These are phyloP conservation scores for Phycomyces blakesleeanus DNA, from an alignment of 192 early-diverging fungal genomes.

Conservation along the genomic window DNA sequence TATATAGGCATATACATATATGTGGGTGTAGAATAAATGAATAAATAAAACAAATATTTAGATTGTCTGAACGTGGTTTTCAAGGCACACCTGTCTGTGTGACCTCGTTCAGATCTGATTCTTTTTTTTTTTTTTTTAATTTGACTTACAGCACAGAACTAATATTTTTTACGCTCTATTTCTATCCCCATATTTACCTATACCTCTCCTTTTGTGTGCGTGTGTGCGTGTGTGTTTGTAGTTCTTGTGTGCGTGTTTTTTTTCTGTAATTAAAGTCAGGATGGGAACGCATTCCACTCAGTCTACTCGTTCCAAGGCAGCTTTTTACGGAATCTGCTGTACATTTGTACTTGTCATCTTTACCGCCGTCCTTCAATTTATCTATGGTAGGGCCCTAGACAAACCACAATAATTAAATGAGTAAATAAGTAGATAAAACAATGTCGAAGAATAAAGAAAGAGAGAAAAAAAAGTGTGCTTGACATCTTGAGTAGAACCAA, in stretches of 20 bases:
- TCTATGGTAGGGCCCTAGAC: conserved; percentile 5
- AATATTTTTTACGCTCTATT: too few relatives aligned
- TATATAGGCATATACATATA: too few relatives aligned
- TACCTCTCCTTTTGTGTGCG: too few relatives aligned
- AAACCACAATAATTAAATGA: too few relatives aligned
- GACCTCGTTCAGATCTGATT: neutral
- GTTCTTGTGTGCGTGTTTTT: too few relatives aligned
- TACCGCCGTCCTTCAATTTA: conserved; percentile 5
- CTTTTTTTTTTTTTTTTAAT: neutral
- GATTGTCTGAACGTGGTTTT: neutral
- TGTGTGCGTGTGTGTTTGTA: too few relatives aligned
- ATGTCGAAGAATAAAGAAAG: too few relatives aligned
- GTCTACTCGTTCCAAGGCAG: neutral
- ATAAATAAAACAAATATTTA: too few relatives aligned
- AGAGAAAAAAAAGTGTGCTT: neutral
- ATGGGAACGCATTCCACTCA: conserved; percentile 2
- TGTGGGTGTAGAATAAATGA: too few relatives aligned
- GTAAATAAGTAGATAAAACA: too few relatives aligned
- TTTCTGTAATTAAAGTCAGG: neutral
- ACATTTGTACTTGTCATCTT: conserved; percentile 1
- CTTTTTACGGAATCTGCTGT: neutral
- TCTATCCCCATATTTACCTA: too few relatives aligned
- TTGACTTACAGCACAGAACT: too few relatives aligned
- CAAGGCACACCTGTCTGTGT: neutral
- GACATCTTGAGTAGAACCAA: conserved; percentile 31